Evolutionary conservation across 2,329 filamentous ascomycete genomes (phyloP), one percentile per base, ranked within the genome.

Genomic region (Hypoxylon rubiginosum): DNA sequence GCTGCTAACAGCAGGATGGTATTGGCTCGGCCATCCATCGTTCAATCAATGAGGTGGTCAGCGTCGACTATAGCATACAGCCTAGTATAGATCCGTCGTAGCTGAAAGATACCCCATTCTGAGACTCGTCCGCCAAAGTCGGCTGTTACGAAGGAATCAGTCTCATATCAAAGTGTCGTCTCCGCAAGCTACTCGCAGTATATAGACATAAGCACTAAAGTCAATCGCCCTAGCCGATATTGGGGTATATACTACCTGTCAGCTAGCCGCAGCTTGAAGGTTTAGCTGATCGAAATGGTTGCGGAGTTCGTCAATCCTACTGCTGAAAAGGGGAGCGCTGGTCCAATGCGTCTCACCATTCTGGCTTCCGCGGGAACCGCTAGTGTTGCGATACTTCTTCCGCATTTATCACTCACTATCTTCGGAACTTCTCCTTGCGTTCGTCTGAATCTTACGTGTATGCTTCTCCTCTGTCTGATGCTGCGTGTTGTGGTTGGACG

Each of bases 21-120:
- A 15, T 49, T 55, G 48, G 43, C 41, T 32, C n/a, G 32, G 48
- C 28, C 60, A 60, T 59, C 39, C 49, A 48, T 53, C 54, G 50
- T 54, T 39, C 50, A 58, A 56, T n/a, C n/a, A 41, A 50, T 41
- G 6, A 17, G 39, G 15, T 17, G 32, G 45, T 58, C 57, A 61
- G 50, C 57, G 26, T 26, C 46, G 39, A 62, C 45, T 53, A 51
- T 36, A 58, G 36, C 43, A 43, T 56, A 62, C 58, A 59, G 48
- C 62, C 58, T 64, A 60, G 57, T 56, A 67, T 55, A 55, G 45
- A 58, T 58, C 56, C 52, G 24, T 41, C 45, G 21, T 58, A 67
- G 64, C 67, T 67, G 64, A 67, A 67, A 59, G 46, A 45, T 21
- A 58, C 57, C 49, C 54, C 26, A 32, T 58, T 36, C 46, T 41